These are phyloP conservation scores for Cercospora sesami DNA, from an alignment of 2,329 filamentous ascomycete species.

Conservation along the genomic window DNA sequence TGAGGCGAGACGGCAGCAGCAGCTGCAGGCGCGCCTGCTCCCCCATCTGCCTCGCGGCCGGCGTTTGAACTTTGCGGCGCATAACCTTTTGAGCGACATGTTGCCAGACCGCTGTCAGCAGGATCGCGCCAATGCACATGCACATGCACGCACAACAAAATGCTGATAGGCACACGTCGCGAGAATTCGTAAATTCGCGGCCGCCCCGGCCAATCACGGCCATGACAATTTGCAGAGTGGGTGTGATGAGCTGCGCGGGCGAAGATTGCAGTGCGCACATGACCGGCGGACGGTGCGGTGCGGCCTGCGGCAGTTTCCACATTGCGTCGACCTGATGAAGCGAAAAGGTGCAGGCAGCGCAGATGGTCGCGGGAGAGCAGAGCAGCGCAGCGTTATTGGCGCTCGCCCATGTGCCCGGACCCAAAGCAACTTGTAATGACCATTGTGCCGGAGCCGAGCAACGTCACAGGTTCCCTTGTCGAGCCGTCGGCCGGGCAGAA, in stretches of 20 bases:
- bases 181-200: neutral
- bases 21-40: neutral
- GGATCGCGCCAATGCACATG: neutral
- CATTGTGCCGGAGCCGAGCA: constrained; percentile 5
- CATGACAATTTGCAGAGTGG: neutral
- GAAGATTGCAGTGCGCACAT: constrained; percentile 1
- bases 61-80: neutral
- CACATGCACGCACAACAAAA: neutral
- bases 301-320: neutral
- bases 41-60: neutral
- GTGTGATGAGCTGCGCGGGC: constrained; percentile 1
- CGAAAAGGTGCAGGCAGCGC: neutral
- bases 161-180: constrained; percentile 9
- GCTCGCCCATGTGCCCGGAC: neutral
- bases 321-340: neutral
- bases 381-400: neutral
- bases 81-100: neutral
- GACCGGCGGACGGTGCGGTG: neutral
- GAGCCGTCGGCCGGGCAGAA: neutral
- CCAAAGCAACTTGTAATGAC: neutral
- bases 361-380: neutral
- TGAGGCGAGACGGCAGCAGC: neutral
- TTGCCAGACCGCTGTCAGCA: neutral
- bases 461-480: neutral
- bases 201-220: neutral